phyloP scores from a whole-genome alignment of 495 filamentous ascomycete genomes.

The Astrothelium subdiscretum region DNA sequence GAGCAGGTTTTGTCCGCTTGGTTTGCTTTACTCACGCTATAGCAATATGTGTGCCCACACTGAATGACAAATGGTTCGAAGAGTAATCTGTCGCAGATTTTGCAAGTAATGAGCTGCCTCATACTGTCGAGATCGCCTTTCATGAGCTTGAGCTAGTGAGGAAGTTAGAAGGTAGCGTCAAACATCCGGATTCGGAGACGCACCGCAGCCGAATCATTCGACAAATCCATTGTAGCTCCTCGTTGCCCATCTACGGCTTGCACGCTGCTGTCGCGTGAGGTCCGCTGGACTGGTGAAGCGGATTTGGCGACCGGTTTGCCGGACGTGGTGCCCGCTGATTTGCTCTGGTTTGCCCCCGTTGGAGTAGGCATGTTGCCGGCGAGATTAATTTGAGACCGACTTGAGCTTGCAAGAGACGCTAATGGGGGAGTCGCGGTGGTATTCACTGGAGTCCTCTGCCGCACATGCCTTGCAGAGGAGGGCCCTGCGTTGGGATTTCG shows the following conservation, averaged over 20 bases:
- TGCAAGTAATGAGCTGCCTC: conserved; percentile 43
- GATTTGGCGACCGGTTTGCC: background rate
- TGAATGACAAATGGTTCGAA: conserved; percentile 63
- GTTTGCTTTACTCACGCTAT: conserved; percentile 36
- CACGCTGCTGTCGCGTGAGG: background rate
- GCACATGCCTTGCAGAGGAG: background rate
- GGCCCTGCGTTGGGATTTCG: background rate
- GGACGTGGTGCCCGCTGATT: background rate
- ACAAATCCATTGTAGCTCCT: background rate
- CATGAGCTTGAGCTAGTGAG: background rate
- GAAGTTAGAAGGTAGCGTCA: background rate
- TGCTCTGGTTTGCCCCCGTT: background rate
- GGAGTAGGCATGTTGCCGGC: background rate
- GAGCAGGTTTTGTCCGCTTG: background rate
- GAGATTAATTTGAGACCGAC: background rate
- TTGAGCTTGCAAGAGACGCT: background rate
- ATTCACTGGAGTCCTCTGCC: background rate
- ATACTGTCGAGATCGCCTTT: conserved; percentile 28
- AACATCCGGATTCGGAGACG: background rate
- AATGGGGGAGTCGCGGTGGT: background rate
- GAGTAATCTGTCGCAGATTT: conserved; percentile 56
- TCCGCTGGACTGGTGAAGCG: background rate
- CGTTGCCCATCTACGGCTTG: background rate
- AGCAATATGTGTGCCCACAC: conserved; percentile 69
- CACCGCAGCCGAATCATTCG: background rate